Base-by-base conservation (phyloP, 2,329 filamentous ascomycete genomes). In the Fusarium scirpi region DNA sequence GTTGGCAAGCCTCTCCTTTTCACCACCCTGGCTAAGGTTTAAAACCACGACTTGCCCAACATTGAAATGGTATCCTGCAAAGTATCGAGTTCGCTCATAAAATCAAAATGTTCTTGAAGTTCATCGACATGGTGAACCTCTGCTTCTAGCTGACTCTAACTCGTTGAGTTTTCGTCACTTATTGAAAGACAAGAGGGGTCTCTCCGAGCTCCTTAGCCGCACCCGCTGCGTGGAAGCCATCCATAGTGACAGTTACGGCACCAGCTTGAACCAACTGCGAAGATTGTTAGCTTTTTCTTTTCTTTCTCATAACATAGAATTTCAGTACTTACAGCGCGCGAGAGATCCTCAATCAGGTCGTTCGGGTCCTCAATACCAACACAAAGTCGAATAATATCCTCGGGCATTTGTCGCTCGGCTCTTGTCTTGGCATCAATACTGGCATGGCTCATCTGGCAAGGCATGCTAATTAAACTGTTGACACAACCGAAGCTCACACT, bases 401-500 rank as follows among this genome's bases (percentile, higher is more conserved):
- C 96, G 13, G 96, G 96, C 90, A 99, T 92, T 71, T 95, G 91
- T 70, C 94, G 88, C 82, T 97, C 94, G 75, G 89, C 86, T 73
- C 96, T 87, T 55, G 94, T 98, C 84, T 97, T 97, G 63, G 94
- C 93, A 78, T 98, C 96, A 77, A 99, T 99, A 78, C 94, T 97
- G 41, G 96, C 96, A 82, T 99, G 96, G 82, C 95, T 98, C 97
- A 99, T 99, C 77, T 95, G 94, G 83, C 96, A 99, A 11, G 96
- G 95, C 95, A 99, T 98, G 83, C 94, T 98, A 81, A 99, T 99
- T 80, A 99, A 84, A 79, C 93, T 97, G 84, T 99, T 99, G 72
- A 99, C 96, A 79, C 96, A 98, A 49, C 96, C 96, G 79, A 99
- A 99, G 77, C 94, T 97, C 64, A 99, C 96, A 72, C 93, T 97